Percentiles rank a stretch among this genome's conserved stretches.
Conservation (phyloP, 768 basidiomycete species). For the Tulasnella sp. region DNA sequence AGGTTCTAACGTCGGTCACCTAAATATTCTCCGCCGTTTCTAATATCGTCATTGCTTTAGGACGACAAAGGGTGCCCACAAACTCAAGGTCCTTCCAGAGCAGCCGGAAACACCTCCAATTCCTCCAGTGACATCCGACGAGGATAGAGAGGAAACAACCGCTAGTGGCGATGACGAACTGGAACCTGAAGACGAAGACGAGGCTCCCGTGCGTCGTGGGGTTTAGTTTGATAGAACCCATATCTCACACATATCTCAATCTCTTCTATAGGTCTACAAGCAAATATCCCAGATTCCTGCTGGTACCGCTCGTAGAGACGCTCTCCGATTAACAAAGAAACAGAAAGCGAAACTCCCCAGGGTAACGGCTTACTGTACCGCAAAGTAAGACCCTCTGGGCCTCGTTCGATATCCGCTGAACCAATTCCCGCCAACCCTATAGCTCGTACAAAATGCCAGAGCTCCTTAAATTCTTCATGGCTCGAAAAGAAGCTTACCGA, state of each 20-base stretch:
- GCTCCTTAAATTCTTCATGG: constrained; percentile 84
- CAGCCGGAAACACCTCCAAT: constrained; percentile 53
- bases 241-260: constrained; percentile 6
- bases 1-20: constrained; percentile 3
- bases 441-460: constrained; percentile 89
- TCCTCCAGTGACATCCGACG: constrained; percentile 26
- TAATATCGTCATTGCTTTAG: constrained; percentile 22
- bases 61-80: constrained; percentile 39
- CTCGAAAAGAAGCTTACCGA: constrained; percentile 74
- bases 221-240: neutral
- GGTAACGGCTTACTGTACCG: constrained; percentile 95
- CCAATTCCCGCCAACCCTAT: constrained; percentile 22
- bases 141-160: constrained; percentile 42
- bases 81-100: constrained; percentile 84
- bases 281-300: constrained; percentile 92
- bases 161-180: constrained; percentile 42
- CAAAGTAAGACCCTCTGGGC: constrained; percentile 54
- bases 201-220: constrained; percentile 53
- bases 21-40: neutral
- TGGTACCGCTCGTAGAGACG: constrained; percentile 89
- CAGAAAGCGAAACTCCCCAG: constrained; percentile 85
- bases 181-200: constrained; percentile 69
- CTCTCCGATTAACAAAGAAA: constrained; percentile 83
- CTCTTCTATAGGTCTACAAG: constrained; percentile 68
- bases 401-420: neutral